phyloP scores from a whole-genome alignment of 768 basidiomycete genomes.

The Lactarius indigo region DNA sequence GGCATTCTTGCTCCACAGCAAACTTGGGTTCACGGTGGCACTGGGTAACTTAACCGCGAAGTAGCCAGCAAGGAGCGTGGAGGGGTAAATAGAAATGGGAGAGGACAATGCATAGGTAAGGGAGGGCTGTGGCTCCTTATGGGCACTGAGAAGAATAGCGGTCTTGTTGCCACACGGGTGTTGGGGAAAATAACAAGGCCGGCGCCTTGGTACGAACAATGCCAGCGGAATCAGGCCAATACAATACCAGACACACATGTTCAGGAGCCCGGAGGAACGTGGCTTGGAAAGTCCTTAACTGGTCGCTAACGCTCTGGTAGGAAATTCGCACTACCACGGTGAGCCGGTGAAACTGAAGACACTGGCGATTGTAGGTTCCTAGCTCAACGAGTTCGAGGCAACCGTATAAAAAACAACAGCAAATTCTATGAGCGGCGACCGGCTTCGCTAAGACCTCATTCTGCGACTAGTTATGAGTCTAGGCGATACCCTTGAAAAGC shows the following conservation, averaged over 20 bases:
- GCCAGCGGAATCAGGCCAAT: neutral
- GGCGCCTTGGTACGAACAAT: slow-evolving; percentile 1
- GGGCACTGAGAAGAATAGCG: neutral
- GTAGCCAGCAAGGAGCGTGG: neutral
- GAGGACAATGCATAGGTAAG: neutral
- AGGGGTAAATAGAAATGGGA: neutral
- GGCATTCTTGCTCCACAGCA: slow-evolving; percentile 5
- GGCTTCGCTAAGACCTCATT: no score
- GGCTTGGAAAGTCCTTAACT: no score
- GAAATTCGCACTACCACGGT: no score
- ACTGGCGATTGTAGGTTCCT: no score
- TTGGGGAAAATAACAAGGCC: neutral
- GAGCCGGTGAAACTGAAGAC: no score
- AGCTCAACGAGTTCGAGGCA: no score
- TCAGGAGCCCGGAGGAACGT: no score
- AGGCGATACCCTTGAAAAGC: no score
- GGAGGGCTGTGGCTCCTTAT: slow-evolving; percentile 6
- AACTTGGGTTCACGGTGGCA: neutral
- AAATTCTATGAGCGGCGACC: no score
- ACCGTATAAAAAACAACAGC: no score
- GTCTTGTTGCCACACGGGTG: neutral
- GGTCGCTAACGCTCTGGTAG: no score
- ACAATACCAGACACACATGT: neutral
- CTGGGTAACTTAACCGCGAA: neutral
- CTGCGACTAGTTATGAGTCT: no score